Evolutionary conservation across 106 monocot species (phyloP).

Genomic region (Dendrobium catenatum): DNA sequence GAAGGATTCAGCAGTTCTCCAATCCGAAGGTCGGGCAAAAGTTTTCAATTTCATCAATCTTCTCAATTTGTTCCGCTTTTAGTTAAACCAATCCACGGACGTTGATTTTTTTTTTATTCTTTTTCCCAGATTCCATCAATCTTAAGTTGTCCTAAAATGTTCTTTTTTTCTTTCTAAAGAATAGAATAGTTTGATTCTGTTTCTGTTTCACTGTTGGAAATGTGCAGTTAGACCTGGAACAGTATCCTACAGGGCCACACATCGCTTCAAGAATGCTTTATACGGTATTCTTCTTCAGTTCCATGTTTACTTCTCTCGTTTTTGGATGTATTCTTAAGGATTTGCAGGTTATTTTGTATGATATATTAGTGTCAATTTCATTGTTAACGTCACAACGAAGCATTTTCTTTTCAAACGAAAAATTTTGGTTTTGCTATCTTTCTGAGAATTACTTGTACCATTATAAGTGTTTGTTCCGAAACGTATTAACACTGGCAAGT

Average conservation of each 20-base stretch:
- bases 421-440: not conserved
- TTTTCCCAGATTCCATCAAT: not conserved
- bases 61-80: not conserved
- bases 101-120: not conserved
- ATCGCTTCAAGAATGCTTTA: slow-evolving; percentile 82
- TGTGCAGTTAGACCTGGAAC: slow-evolving; percentile 83
- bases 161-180: not conserved
- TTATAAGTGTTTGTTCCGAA: not conserved
- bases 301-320: not conserved
- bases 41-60: not conserved
- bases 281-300: slow-evolving; percentile 33
- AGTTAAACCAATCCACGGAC: not conserved
- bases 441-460: not conserved
- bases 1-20: slow-evolving; percentile 10
- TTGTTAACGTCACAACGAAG: not conserved
- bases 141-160: not conserved
- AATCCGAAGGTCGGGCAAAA: slow-evolving; percentile 11
- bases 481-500: not conserved
- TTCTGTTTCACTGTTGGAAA: not conserved
- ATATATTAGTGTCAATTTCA: not conserved
- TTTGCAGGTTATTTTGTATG: not conserved
- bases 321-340: not conserved
- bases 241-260: slow-evolving; percentile 88
- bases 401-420: no score
- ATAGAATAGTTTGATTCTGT: slow-evolving; percentile 4